These are phyloP conservation scores for Dentipellis sp. DNA, from an alignment of 768 basidiomycete species.

Conservation along the genomic window DNA sequence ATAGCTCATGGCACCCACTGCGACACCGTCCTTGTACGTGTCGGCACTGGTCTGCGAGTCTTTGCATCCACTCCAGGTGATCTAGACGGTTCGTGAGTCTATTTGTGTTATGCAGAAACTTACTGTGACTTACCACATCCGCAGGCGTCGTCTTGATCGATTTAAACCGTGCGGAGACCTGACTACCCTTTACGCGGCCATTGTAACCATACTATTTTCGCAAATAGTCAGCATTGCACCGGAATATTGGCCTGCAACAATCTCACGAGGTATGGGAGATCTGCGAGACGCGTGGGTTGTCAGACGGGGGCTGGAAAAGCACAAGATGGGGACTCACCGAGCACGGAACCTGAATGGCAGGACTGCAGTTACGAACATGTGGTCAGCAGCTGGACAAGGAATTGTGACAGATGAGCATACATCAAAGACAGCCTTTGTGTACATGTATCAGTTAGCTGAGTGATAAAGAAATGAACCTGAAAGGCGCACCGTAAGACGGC, in stretches of 20 bases:
- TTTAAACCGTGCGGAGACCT: slow-evolving; percentile 16
- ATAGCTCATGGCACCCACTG: slow-evolving; percentile 74
- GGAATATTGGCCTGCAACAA: neutral
- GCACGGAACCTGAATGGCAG: slow-evolving; percentile 84
- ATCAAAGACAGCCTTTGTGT: slow-evolving; percentile 21
- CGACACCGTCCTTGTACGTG: slow-evolving; percentile 52
- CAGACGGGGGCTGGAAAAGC: neutral
- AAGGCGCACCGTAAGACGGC: slow-evolving; percentile 72
- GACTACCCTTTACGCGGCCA: slow-evolving; percentile 21
- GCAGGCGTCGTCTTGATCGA: slow-evolving; percentile 59
- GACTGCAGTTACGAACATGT: slow-evolving; percentile 33
- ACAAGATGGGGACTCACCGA: slow-evolving; percentile 38
- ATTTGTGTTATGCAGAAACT: neutral
- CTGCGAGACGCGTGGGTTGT: slow-evolving; percentile 22
- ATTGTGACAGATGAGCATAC: slow-evolving; percentile 12
- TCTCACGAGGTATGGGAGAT: slow-evolving; percentile 58
- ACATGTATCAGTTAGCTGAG: neutral
- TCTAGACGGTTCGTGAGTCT: slow-evolving; percentile 29
- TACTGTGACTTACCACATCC: slow-evolving; percentile 57
- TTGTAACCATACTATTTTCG: slow-evolving; percentile 21
- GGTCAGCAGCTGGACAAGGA: neutral
- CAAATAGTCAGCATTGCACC: neutral
- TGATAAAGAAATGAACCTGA: neutral
- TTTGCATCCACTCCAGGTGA: slow-evolving; percentile 81
- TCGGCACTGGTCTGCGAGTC: slow-evolving; percentile 81